Evolutionary conservation across 75 land plant species (phyloP).

Genomic region (Cryptomeria japonica): DNA sequence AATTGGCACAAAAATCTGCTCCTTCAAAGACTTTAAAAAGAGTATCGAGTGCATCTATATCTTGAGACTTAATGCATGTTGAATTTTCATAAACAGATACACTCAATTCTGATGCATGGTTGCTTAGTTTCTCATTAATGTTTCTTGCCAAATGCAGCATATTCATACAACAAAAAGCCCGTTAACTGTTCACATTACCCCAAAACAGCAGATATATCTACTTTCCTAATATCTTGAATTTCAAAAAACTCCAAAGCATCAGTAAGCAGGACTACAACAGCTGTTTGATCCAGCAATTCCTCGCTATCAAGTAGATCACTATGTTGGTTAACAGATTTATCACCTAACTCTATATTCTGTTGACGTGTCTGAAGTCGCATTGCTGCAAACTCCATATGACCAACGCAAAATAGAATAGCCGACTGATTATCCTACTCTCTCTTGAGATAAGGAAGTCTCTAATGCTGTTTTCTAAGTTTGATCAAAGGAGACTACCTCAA

Average conservation of each 20-base stretch:
- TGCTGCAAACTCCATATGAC: too few relatives aligned
- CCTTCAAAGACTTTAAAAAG: conserved; percentile 59
- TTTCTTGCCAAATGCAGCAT: conserved; percentile 46
- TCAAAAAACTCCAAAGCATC: conserved; percentile 63
- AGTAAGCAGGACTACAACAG: conserved; percentile 43
- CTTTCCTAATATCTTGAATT: conserved; percentile 53
- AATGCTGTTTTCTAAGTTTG: too few relatives aligned
- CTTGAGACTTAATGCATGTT: neutral
- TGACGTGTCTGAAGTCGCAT: too few relatives aligned
- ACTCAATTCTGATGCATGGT: conserved; percentile 2
- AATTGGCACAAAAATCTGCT: conserved; percentile 51
- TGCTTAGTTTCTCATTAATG: conserved; percentile 43
- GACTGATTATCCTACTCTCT: too few relatives aligned
- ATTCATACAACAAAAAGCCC: conserved; percentile 65
- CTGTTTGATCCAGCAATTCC: conserved; percentile 68
- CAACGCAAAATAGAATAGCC: too few relatives aligned
- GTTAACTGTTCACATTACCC: conserved; percentile 46
- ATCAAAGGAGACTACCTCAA: too few relatives aligned
- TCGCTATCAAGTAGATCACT: conserved; percentile 47
- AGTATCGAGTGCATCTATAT: conserved; percentile 37
- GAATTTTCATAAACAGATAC: neutral
- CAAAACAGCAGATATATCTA: conserved; percentile 39
- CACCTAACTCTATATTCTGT: too few relatives aligned
- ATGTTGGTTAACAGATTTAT: too few relatives aligned
- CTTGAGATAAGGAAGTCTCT: too few relatives aligned